Percentiles rank a stretch among this genome's conserved stretches.
phyloP scores from a whole-genome alignment of 495 filamentous ascomycete species.

The Cercophora scortea region DNA sequence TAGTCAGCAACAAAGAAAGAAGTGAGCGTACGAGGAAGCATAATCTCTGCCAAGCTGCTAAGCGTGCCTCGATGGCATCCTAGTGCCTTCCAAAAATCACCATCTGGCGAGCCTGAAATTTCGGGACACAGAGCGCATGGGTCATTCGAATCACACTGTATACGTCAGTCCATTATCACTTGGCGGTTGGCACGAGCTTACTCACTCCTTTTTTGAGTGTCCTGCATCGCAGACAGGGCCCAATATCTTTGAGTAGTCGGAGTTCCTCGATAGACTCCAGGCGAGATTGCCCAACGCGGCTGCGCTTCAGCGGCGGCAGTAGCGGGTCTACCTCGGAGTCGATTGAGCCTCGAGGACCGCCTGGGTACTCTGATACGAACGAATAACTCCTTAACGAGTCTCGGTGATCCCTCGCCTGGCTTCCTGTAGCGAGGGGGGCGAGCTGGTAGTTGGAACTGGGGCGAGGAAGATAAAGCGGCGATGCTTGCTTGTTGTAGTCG shows the following conservation, averaged over 20 bases:
- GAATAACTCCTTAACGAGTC: slow-evolving; percentile 37
- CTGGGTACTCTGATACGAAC: slow-evolving; percentile 30
- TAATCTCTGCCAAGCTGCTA: slow-evolving; percentile 32
- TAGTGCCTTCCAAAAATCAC: slow-evolving; percentile 37
- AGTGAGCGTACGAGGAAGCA: slow-evolving; percentile 34
- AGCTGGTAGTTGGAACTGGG: slow-evolving; percentile 29
- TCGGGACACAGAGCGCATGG: slow-evolving; percentile 36
- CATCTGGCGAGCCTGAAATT: slow-evolving; percentile 19
- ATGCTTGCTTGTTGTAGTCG: slow-evolving; percentile 27
- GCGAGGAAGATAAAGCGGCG: slow-evolving; percentile 31
- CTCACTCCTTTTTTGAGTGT: slow-evolving; percentile 30
- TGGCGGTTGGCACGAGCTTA: slow-evolving; percentile 5
- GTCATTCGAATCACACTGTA: slow-evolving; percentile 39
- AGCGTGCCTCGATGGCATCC: slow-evolving; percentile 40
- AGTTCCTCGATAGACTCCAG: slow-evolving; percentile 44
- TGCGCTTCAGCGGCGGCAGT: slow-evolving; percentile 41
- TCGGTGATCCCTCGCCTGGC: slow-evolving; percentile 33
- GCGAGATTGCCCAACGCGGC: slow-evolving; percentile 37
- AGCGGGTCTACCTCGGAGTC: slow-evolving; percentile 44
- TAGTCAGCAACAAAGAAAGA: slow-evolving; percentile 1
- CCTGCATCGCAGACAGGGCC: slow-evolving; percentile 39
- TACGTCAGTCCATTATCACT: not conserved
- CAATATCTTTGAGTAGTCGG: slow-evolving; percentile 34
- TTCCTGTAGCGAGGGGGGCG: slow-evolving; percentile 28
- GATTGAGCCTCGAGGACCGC: slow-evolving; percentile 30